Evolutionary conservation across 495 filamentous ascomycete genomes (phyloP).

Genomic region (Immersiella caudata): DNA sequence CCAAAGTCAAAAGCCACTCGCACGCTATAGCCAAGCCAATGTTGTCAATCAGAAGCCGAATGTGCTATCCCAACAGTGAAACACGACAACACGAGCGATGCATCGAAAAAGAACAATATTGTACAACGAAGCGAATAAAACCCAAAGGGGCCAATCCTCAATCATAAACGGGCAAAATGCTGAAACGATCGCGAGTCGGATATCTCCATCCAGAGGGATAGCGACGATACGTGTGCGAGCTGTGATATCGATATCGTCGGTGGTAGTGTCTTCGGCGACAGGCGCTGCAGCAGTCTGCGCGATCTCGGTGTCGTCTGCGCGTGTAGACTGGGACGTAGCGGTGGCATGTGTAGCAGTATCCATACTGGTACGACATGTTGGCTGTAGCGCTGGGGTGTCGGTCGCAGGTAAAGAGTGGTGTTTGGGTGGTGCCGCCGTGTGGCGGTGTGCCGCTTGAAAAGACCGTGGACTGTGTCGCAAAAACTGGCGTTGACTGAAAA

Average conservation of each 20-base stretch:
- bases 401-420: background rate
- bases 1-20: background rate
- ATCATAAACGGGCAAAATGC: background rate
- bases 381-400: background rate
- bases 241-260: background rate
- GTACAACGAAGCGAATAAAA: background rate
- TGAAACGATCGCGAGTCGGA: background rate
- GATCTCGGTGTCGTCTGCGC: conserved; percentile 1
- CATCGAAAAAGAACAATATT: background rate
- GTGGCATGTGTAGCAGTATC: conserved; percentile 17
- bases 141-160: background rate
- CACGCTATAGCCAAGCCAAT: background rate
- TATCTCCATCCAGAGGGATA: background rate
- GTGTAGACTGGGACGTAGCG: conserved; percentile 20
- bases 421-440: background rate
- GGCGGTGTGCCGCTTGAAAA: background rate
- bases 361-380: conserved; percentile 10
- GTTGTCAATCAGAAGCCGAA: background rate
- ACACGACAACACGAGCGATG: background rate
- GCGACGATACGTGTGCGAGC: background rate
- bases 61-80: background rate
- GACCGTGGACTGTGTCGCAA: background rate
- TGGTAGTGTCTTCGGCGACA: background rate
- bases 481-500: background rate
- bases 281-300: background rate